Evolutionary conservation across 2,329 filamentous ascomycete species (phyloP), one percentile per base, ranked within the genome.

Genomic region (Ophiostoma quercus): DNA sequence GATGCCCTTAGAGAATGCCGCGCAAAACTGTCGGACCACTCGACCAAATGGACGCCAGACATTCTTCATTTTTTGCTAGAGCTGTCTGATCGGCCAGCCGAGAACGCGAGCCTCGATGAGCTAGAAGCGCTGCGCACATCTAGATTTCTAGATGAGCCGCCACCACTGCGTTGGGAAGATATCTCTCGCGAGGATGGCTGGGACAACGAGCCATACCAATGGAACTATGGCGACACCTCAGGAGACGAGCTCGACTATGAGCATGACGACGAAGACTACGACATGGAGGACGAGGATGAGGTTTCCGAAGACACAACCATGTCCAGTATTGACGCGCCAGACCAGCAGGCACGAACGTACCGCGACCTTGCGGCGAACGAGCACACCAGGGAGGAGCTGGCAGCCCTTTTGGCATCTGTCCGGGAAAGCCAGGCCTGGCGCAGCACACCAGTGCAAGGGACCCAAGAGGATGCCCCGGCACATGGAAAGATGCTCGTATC

Each of bases 21-120:
- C 5, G 72, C 73, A 0, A 81, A 79, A 47, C 66, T 72, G 32
- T 69, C 67, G 0, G 51, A 32, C 2, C 32, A 71, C 37, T 9
- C 68, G 9, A 84, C 84, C 62, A 88, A 88, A 78, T 94, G 87
- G 85, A 87, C 88, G 6, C 93, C 94, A 0, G 95, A 98, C 74
- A 83, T 91, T 16, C 81, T 98, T 16, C 88, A 91, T 67, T 79
- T 98, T 0, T 80, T 98, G 12, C 82, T 98, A 8, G 87, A 92
- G 72, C 85, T 98, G 0, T 94, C 94, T 1, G 89, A 97, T 74
- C 86, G 89, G 68, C 94, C 95, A 2, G 85, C 89, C 0, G 85
- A 89, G 68, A 89, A 92, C 68, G 87, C 91, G 0, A 85, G 82
- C 3, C 79, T 94, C 0, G 82, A 85, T 57, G 85, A 88, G 72